phyloP scores from a whole-genome alignment of 2,329 filamentous ascomycete genomes.

The Cladophialophora exuberans region DNA sequence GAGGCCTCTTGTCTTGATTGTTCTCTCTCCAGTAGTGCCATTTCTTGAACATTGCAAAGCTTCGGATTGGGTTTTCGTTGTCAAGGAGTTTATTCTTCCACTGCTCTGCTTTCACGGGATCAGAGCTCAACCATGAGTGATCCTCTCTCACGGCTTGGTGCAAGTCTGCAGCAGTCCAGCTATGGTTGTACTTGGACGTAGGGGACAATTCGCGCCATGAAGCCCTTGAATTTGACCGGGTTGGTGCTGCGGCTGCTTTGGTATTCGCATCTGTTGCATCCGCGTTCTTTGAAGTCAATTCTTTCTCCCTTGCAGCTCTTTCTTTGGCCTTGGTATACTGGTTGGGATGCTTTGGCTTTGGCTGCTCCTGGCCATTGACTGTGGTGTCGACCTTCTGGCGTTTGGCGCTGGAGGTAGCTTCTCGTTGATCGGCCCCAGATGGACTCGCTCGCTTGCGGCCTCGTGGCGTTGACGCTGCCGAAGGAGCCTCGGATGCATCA shows the following conservation, averaged over 20 bases:
- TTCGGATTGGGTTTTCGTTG: slow-evolving; percentile 33
- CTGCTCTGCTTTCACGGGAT: slow-evolving; percentile 26
- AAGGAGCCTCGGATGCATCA: slow-evolving; percentile 30
- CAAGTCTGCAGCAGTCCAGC: slow-evolving; percentile 33
- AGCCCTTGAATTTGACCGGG: background rate
- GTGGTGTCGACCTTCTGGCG: slow-evolving; percentile 21
- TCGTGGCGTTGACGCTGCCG: slow-evolving; percentile 21
- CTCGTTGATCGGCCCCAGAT: slow-evolving; percentile 18
- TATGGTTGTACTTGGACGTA: slow-evolving; percentile 18
- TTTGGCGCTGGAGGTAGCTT: slow-evolving; percentile 28
- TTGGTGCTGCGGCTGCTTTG: slow-evolving; percentile 6
- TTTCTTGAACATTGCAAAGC: slow-evolving; percentile 33
- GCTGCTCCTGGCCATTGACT: slow-evolving; percentile 19
- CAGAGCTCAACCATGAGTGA: slow-evolving; percentile 30
- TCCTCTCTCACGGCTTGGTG: slow-evolving; percentile 28
- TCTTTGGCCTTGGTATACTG: slow-evolving; percentile 31
- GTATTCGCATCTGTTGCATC: slow-evolving; percentile 3
- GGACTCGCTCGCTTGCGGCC: slow-evolving; percentile 24
- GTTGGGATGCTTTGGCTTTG: slow-evolving; percentile 31
- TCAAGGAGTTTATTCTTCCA: slow-evolving; percentile 32
- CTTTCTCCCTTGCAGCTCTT: slow-evolving; percentile 19
- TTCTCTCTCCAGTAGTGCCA: slow-evolving; percentile 32
- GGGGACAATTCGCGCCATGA: slow-evolving; percentile 23
- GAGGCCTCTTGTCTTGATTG: slow-evolving; percentile 32
- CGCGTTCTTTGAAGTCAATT: background rate